Percentiles rank a stretch among this genome's conserved stretches.
These are phyloP conservation scores for Curvularia spicifera DNA, from an alignment of 2,329 filamentous ascomycete genomes.

Conservation along the genomic window DNA sequence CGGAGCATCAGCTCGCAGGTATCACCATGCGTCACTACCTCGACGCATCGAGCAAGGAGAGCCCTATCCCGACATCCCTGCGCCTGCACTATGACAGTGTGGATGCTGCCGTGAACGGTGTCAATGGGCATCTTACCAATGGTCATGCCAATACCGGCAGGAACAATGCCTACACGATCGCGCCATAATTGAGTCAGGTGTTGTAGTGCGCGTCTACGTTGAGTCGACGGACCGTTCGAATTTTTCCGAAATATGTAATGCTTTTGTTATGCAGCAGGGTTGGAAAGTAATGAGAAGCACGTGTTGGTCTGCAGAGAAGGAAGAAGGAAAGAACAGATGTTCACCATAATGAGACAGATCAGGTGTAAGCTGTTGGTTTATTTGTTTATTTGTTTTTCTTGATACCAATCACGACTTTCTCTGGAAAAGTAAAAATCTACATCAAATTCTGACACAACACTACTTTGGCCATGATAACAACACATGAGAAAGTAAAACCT, in stretches of 20 bases:
- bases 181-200: constrained; percentile 14
- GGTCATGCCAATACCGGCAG: constrained; percentile 24
- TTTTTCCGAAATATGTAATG: not conserved
- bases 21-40: constrained; percentile 58
- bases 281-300: not conserved
- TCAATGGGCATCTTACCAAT: constrained; percentile 9
- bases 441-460: not conserved
- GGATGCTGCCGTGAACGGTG: constrained; percentile 17
- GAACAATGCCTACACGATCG: constrained; percentile 24
- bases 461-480: not conserved
- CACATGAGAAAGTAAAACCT: not conserved
- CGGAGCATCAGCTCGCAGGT: constrained; percentile 56
- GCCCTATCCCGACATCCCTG: constrained; percentile 46
- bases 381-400: not conserved
- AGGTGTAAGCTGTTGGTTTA: not conserved
- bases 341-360: not conserved
- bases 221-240: not conserved
- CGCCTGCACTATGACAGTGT: constrained; percentile 33
- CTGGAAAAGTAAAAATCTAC: not conserved
- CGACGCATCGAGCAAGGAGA: constrained; percentile 57
- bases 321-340: not conserved
- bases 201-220: not conserved
- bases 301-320: too few species aligned
- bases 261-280: constrained; percentile 3
- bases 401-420: not conserved